phyloP scores from a whole-genome alignment of 306 rosid genomes.

The Begonia loranthoides region DNA sequence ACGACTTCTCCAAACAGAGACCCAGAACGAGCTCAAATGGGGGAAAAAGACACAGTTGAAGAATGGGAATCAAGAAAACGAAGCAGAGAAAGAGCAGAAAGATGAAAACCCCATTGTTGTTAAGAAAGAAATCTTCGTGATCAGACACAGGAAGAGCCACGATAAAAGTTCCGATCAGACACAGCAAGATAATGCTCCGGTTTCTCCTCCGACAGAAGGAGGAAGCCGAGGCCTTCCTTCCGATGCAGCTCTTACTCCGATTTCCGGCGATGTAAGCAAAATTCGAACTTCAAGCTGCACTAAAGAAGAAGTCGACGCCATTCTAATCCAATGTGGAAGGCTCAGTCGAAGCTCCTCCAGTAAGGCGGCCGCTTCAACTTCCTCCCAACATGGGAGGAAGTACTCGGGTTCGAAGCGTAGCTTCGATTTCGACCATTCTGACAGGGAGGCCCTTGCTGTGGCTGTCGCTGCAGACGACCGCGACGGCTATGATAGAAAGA shows the following conservation, averaged over 20 bases:
- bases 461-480: constrained; percentile 23
- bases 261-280: no score
- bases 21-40: constrained; percentile 5
- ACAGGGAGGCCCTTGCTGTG: constrained; percentile 17
- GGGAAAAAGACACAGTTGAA: constrained; percentile 17
- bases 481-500: constrained; percentile 8
- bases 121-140: constrained; percentile 66
- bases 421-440: constrained; percentile 53
- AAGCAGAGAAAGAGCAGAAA: constrained; percentile 9
- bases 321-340: constrained; percentile 84
- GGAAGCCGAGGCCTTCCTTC: no score
- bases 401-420: constrained; percentile 85
- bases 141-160: constrained; percentile 80
- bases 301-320: constrained; percentile 88
- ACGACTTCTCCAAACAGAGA: background rate
- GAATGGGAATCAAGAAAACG: constrained; percentile 14
- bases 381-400: constrained; percentile 36
- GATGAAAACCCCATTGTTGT: constrained; percentile 11
- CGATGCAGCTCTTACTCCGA: no score
- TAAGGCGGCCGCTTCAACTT: constrained; percentile 36
- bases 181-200: background rate
- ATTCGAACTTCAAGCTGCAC: constrained; percentile 77
- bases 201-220: no score
- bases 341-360: constrained; percentile 91
- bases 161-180: constrained; percentile 28